Base-by-base conservation (phyloP, 768 basidiomycete genomes). In the Trametes cingulata region DNA sequence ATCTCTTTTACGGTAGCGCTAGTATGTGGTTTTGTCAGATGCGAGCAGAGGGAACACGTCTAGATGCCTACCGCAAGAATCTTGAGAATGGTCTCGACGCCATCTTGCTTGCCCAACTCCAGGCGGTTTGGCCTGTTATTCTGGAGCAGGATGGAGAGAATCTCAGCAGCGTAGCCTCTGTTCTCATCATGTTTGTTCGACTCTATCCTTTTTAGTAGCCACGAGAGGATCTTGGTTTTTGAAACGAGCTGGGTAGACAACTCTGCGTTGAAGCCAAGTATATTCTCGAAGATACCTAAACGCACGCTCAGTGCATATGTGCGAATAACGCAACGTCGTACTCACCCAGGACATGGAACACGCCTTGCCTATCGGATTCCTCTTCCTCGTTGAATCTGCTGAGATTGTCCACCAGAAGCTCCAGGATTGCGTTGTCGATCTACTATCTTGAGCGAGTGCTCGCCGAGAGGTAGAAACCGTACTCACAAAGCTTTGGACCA, bases 91-190 rank as follows among this genome's bases (percentile, higher is more conserved):
- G 71, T 76, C 68, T 97, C 95, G 2, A 96, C 84, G 0, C 95
- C 95, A 61, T 93, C 85, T 52, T 80, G 77, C 64, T 88, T 82
- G 2, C 83, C 88, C 8, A 95, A 75, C 51, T 83, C 80, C 52
- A 90, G 69, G 37, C 91, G 81, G 65, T 93, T 95, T 17, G 80
- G 73, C 27, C 80, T 73, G 64, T 86, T 87, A 62, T 85, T 81
- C 71, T 96, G 94, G 29, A 97, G 77, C 1, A 98, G 74, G 58
- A 99, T 95, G 17, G 94, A 89, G n/a, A 98, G 78, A 15, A 98
- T 73, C 73, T 99, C 96, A 45, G 93, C 93, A 7, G 95, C 88
- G 68, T 99, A 99, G 59, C 90, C 84, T 47, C 93, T 85, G 70
- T 98, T 99, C 70, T 95, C 93, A 57, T 95, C 91, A 61, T 93